Evolutionary conservation across 139 green algal genomes (phyloP).

Genomic region (Raphidocelis subcapitata): DNA sequence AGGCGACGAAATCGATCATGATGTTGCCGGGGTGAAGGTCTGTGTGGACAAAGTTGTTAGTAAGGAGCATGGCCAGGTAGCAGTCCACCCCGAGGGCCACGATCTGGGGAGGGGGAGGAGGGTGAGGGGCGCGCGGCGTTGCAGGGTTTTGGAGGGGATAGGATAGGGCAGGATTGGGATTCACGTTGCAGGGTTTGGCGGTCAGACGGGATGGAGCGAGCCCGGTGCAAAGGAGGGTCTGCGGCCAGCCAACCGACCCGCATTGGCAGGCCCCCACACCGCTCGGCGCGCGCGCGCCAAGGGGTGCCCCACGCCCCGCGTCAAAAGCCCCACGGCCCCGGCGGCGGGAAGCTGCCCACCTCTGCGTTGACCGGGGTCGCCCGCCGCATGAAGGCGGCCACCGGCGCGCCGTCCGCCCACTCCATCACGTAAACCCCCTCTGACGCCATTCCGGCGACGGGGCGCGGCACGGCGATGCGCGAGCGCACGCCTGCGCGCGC

Average conservation of each 20-base stretch:
- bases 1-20: slow-evolving; percentile 35
- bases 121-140: too few species aligned
- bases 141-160: background rate
- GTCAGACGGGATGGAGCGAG: too few species aligned
- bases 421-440: slow-evolving; percentile 89
- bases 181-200: too few species aligned
- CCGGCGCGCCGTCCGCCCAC: slow-evolving; percentile 75
- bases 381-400: slow-evolving; percentile 65
- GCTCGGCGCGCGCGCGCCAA: too few species aligned
- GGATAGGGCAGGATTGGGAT: too few species aligned
- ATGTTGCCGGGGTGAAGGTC: slow-evolving; percentile 72
- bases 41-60: slow-evolving; percentile 91
- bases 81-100: slow-evolving; percentile 78
- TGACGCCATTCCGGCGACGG: slow-evolving; percentile 60
- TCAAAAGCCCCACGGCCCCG: too few species aligned
- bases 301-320: too few species aligned
- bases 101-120: slow-evolving; percentile 26
- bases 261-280: too few species aligned
- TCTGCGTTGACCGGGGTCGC: slow-evolving; percentile 56
- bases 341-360: too few species aligned
- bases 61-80: slow-evolving; percentile 93
- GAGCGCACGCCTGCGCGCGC: slow-evolving; percentile 2
- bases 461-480: slow-evolving; percentile 38
- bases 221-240: too few species aligned
- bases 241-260: too few species aligned